Evolutionary conservation across 2,329 filamentous ascomycete genomes (phyloP), one percentile per base, ranked within the genome.

Genomic region (Colletotrichum destructivum): DNA sequence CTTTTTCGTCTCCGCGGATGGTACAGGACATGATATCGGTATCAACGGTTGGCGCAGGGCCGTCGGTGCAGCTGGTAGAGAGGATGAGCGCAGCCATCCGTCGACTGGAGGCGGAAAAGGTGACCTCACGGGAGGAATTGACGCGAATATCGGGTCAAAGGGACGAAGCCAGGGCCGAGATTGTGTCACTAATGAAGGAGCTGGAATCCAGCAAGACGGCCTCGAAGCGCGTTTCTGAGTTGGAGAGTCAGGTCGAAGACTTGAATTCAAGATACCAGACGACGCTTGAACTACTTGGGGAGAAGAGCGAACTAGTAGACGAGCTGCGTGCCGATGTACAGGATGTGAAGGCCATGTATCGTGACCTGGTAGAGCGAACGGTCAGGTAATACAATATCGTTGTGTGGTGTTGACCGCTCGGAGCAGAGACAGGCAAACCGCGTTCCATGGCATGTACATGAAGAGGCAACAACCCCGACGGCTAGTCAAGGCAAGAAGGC

Each of bases 281-380:
- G 16, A 97, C 94, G 71, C 86, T 99, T 64, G 95, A 98, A 84
- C 92, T 98, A 90, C 84, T 99, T 68, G 96, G 96, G 1, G 96
- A 99, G 88, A 98, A 98, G 89, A 98, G 94, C 81, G 96, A 99
- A 86, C 85, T 93, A 78, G 95, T 98, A 2, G 95, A 98, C 79
- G 96, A 99, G 86, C 85, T 99, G 75, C 91, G 88, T 81, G 92
- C 93, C 15, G 96, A 98, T 85, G 93, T 99, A 64, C 87, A 91
- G 75, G 96, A 99, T 85, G 88, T 99, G 80, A 99, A 99, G 86
- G 92, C 92, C 78, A 98, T 99, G 88, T 98, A 98, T 84, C 90
- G 94, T 75, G 96, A 98, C 79, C 83, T 99, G 81, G 93, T 97
- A 60, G 94, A 97, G 83, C 90, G 92, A 79, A 96, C 94, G 69